A percentile compares a stretch with the other conserved stretches of the same genome.
Evolutionary conservation across 768 basidiomycete species (phyloP).

Genomic region (Rhizopogon salebrosus): DNA sequence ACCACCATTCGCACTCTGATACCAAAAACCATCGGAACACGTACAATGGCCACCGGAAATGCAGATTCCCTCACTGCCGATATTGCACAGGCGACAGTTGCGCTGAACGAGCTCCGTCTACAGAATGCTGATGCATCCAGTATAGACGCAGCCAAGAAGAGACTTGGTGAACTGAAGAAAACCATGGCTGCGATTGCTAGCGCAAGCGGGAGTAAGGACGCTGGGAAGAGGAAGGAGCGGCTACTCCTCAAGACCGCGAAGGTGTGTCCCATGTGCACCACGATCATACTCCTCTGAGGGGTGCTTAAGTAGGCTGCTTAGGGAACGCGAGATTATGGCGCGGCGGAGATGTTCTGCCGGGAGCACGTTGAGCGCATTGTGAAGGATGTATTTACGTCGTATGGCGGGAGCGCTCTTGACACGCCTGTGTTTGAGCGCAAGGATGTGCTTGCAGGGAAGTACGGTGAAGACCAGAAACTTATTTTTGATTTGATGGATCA

Average conservation of each 20-base stretch:
- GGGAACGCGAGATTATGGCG: slow-evolving; percentile 95
- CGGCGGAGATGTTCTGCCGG: slow-evolving; percentile 87
- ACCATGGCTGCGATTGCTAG: slow-evolving; percentile 38
- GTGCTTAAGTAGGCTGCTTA: slow-evolving; percentile 26
- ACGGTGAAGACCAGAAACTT: slow-evolving; percentile 95
- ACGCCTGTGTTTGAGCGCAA: slow-evolving; percentile 98
- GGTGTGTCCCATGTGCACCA: slow-evolving; percentile 39
- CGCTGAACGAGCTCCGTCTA: slow-evolving; percentile 59
- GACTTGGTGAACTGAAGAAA: slow-evolving; percentile 65
- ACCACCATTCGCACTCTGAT: neutral
- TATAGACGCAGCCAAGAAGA: slow-evolving; percentile 63
- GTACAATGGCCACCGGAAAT: slow-evolving; percentile 32
- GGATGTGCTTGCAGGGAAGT: slow-evolving; percentile 93
- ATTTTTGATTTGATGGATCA: slow-evolving; percentile 98
- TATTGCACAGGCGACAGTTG: slow-evolving; percentile 48
- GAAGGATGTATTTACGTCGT: slow-evolving; percentile 81
- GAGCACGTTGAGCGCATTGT: slow-evolving; percentile 86
- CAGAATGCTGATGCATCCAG: slow-evolving; percentile 45
- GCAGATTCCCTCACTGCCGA: slow-evolving; percentile 44
- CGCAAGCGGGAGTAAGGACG: slow-evolving; percentile 33
- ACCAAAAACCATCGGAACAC: slow-evolving; percentile 1
- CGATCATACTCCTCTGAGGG: slow-evolving; percentile 11
- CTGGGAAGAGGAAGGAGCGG: slow-evolving; percentile 59
- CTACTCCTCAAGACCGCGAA: slow-evolving; percentile 91
- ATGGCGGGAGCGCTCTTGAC: slow-evolving; percentile 89